Evolutionary conservation across 345 rosid genomes (phyloP).

Genomic region (Fremontodendron californicum): DNA sequence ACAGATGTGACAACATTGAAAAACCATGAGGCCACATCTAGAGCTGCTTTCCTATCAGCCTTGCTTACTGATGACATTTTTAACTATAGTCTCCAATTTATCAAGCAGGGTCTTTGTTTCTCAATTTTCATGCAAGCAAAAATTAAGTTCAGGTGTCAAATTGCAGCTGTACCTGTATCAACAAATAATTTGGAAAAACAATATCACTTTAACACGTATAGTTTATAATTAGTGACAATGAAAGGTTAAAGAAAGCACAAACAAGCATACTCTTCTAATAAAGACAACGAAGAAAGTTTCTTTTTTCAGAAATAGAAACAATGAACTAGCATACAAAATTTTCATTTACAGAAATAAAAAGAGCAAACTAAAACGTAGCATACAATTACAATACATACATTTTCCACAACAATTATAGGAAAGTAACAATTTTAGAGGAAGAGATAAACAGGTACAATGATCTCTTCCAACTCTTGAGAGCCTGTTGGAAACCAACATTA

Average conservation of each 20-base stretch:
- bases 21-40: conserved; percentile 91
- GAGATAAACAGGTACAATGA: background rate
- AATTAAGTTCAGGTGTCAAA: background rate
- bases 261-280: background rate
- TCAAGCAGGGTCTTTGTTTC: conserved; percentile 15
- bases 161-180: background rate
- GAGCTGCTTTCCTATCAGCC: conserved; percentile 65
- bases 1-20: conserved; percentile 98
- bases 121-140: background rate
- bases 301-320: background rate
- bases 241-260: background rate
- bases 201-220: background rate
- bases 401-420: background rate
- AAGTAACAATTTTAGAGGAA: background rate
- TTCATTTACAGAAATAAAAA: background rate
- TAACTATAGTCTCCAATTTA: conserved; percentile 10
- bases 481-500: background rate
- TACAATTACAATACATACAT: background rate
- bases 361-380: background rate
- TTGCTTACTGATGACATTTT: conserved; percentile 67
- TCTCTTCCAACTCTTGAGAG: background rate
- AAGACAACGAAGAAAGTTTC: background rate
- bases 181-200: background rate
- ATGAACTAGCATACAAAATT: no score
- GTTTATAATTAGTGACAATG: background rate